Base-by-base conservation (phyloP, 2,329 filamentous ascomycete species). In the Calonectria hongkongensis region DNA sequence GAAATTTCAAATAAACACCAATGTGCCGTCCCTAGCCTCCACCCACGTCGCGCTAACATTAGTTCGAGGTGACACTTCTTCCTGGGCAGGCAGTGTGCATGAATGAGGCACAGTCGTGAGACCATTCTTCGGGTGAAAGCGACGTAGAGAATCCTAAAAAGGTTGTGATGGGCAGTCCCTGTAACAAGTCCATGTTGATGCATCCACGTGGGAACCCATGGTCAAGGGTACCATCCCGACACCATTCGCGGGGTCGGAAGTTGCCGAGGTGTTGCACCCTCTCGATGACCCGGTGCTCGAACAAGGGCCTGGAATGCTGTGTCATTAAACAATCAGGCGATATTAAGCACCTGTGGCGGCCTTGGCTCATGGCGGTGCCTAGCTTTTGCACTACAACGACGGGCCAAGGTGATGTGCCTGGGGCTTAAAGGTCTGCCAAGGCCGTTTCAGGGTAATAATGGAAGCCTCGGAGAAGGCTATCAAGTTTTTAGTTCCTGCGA, bases 401-500 rank as follows among this genome's bases (percentile, higher is more conserved):
- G n/a, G 25, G 7, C 45, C 45, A 48, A 7, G n/a, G 13, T 48
- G 8, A n/a, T 25, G 45, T 25, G 45, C 12, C 25, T 48, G n/a
- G n/a, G 45, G n/a, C n/a, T 48, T 25, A 25, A 58, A 58, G 21
- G 6, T 33, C 36, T 18, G 21, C 13, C n/a, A 39, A 36, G 13
- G 33, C 8, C 15, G 54, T 60, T 60, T 60, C 54, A 41, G 21
- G 36, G 21, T 36, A 9, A 25, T 16, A 9, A 60, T 60, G 54
- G 33, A 60, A 41, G 54, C 54, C 13, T 60, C 54, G 54, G 54
- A 60, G 54, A 60, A 60, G 36, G 33, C 36, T 27, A 36, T 16
- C n/a, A 5, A 25, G 21, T 9, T 48, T 48, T 48, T 60, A 36
- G 10, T 28, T 60, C 54, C 21, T 60, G 21, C n/a, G 33, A 41